phyloP scores from a whole-genome alignment of 164 flowering plant genomes.

The Stephania cephalantha region DNA sequence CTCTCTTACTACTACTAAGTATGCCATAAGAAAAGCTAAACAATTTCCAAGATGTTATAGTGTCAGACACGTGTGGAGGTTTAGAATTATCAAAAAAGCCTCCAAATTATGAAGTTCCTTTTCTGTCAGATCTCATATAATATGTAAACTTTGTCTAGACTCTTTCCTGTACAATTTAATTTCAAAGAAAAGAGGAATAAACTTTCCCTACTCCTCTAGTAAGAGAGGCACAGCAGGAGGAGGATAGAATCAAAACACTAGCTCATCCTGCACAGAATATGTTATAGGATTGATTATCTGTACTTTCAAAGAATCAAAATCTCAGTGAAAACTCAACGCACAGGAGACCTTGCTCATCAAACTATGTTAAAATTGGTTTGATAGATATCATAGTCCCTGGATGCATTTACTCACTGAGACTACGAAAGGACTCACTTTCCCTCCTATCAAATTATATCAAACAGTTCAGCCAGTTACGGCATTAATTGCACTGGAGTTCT shows the following conservation, averaged over 20 bases:
- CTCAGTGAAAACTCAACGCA: neutral
- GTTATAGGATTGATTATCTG: neutral
- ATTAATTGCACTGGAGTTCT: neutral
- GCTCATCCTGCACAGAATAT: neutral
- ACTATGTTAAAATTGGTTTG: neutral
- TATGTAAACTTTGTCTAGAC: neutral
- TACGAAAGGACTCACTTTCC: neutral
- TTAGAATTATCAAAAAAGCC: neutral
- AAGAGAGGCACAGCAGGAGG: neutral
- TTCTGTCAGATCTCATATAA: neutral
- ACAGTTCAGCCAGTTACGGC: neutral
- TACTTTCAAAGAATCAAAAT: neutral
- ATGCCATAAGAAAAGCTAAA: too few relatives aligned
- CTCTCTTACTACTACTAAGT: too few relatives aligned
- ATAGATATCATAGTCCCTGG: neutral
- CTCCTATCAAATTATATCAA: neutral
- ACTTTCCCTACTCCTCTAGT: neutral
- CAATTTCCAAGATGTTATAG: neutral
- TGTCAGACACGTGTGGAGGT: neutral
- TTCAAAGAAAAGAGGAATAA: neutral
- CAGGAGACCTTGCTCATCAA: neutral
- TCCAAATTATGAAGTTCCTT: neutral
- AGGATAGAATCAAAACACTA: neutral
- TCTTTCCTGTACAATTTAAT: neutral
- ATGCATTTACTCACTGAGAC: neutral